Conservation (phyloP, 257 asterid genomes). For the Pogostemon cablin region DNA sequence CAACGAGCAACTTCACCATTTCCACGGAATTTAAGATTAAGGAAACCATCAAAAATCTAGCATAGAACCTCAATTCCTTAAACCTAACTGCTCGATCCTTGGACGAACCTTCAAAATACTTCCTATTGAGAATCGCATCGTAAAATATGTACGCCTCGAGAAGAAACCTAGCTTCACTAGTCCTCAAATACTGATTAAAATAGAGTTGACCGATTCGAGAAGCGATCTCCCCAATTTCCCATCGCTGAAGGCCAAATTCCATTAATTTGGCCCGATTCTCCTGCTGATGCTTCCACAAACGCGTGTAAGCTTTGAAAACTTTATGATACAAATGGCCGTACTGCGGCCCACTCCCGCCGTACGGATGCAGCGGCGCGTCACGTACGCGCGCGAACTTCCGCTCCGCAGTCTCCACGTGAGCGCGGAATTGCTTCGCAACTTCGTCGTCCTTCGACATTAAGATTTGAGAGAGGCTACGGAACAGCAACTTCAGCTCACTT, state of each 20-base stretch:
- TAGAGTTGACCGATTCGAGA: slow-evolving; percentile 96
- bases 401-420: slow-evolving; percentile 79
- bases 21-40: slow-evolving; percentile 72
- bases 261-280: slow-evolving; percentile 70
- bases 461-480: slow-evolving; percentile 5
- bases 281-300: slow-evolving; percentile 93
- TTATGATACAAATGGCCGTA: slow-evolving; percentile 69
- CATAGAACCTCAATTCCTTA: slow-evolving; percentile 93
- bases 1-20: slow-evolving; percentile 74
- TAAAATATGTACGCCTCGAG: slow-evolving; percentile 87
- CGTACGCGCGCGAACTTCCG: slow-evolving; percentile 89
- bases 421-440: slow-evolving; percentile 59
- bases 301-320: slow-evolving; percentile 84
- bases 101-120: slow-evolving; percentile 76
- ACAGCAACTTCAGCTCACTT: slow-evolving; percentile 22
- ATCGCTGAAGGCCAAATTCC: slow-evolving; percentile 81
- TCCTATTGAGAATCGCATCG: slow-evolving; percentile 84
- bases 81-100: slow-evolving; percentile 83
- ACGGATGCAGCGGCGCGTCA: slow-evolving; percentile 85
- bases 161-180: slow-evolving; percentile 88
- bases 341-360: slow-evolving; percentile 62
- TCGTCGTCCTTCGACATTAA: slow-evolving; percentile 62
- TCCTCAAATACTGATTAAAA: slow-evolving; percentile 86
- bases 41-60: slow-evolving; percentile 88
- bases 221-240: slow-evolving; percentile 99